A percentile compares a stretch with the other conserved stretches of the same genome.
Conservation (phyloP, 2,329 filamentous ascomycete species). For the Nemania abortiva region DNA sequence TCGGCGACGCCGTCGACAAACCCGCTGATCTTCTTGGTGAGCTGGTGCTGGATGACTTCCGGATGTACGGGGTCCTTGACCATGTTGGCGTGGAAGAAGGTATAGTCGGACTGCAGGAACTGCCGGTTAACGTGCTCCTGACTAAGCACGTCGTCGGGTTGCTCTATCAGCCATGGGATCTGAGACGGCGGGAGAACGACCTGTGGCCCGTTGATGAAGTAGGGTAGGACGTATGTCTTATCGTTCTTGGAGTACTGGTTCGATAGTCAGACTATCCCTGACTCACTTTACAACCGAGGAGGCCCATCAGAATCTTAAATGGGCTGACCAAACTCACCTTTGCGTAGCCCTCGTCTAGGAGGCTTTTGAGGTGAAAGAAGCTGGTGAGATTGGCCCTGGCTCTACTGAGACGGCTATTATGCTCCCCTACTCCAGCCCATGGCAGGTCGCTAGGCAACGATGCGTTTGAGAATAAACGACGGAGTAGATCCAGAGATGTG, state of each 20-base stretch:
- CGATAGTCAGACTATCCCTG: background rate
- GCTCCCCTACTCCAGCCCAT: constrained; percentile 44
- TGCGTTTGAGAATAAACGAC: constrained; percentile 46
- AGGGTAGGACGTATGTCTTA: constrained; percentile 50
- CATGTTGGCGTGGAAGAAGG: constrained; percentile 50
- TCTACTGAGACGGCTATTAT: constrained; percentile 33
- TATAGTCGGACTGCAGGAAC: constrained; percentile 53
- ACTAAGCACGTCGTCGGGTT: constrained; percentile 51
- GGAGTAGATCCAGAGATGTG: constrained; percentile 40
- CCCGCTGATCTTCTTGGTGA: constrained; percentile 49
- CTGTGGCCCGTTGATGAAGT: constrained; percentile 52
- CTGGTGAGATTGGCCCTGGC: constrained; percentile 48
- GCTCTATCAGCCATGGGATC: constrained; percentile 50
- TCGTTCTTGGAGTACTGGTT: constrained; percentile 50
- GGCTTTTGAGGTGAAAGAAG: constrained; percentile 44
- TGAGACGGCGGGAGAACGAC: constrained; percentile 51
- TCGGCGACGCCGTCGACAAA: constrained; percentile 51
- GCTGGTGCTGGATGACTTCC: constrained; percentile 50
- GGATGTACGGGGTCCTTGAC: constrained; percentile 51
- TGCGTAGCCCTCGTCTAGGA: constrained; percentile 49
- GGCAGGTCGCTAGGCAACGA: constrained; percentile 45
- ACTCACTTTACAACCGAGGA: background rate
- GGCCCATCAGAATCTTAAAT: background rate
- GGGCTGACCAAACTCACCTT: constrained; percentile 40
- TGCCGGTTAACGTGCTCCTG: constrained; percentile 52